phyloP scores from a whole-genome alignment of 2,329 filamentous ascomycete genomes.

The Fusarium citri region DNA sequence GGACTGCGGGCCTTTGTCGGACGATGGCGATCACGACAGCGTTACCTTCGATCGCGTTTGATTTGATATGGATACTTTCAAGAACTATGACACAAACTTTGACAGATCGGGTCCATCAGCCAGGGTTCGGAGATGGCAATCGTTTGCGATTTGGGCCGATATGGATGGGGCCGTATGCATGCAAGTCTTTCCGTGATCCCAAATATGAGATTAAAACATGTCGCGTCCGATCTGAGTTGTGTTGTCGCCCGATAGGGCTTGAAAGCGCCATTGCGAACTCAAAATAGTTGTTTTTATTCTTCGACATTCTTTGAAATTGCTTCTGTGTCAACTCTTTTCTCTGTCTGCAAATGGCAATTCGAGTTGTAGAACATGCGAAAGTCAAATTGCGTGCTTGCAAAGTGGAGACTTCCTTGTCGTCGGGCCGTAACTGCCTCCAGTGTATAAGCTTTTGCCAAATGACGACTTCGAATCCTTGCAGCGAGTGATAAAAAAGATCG shows the following conservation, averaged over 20 bases:
- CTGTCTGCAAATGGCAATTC: not conserved
- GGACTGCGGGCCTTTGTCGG: not conserved
- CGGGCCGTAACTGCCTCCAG: constrained; percentile 19
- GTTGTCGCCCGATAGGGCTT: not conserved
- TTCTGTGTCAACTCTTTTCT: too few relatives aligned
- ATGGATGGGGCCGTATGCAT: not conserved
- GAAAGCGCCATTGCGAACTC: not conserved
- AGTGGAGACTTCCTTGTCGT: constrained; percentile 11
- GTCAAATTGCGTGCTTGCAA: constrained; percentile 28
- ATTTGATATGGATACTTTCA: not conserved
- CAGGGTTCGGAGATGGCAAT: not conserved
- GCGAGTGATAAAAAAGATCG: not conserved
- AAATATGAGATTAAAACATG: not conserved
- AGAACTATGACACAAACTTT: not conserved
- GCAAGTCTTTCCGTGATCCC: not conserved
- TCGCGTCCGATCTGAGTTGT: not conserved
- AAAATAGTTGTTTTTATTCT: not conserved
- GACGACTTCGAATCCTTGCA: constrained; percentile 20
- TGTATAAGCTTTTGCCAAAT: constrained; percentile 27
- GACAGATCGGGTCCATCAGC: not conserved
- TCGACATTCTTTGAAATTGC: not conserved
- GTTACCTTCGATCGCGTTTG: not conserved
- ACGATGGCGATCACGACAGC: not conserved
- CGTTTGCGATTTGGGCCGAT: not conserved
- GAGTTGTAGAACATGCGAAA: constrained; percentile 10